phyloP scores from a whole-genome alignment of 2,329 filamentous ascomycete species.

The Paracoccidioides lutzii region DNA sequence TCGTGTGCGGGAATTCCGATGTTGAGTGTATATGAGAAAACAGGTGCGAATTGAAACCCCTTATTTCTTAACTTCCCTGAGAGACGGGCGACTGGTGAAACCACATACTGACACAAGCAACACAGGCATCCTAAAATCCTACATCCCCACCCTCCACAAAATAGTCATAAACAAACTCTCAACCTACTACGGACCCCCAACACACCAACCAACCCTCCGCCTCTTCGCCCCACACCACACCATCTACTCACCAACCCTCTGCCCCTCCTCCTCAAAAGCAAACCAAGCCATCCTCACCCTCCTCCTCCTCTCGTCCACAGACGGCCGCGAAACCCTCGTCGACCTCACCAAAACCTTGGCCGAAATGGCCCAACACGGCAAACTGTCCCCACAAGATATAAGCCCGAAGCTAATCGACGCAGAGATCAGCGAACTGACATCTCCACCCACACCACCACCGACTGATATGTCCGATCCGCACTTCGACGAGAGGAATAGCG shows the following conservation, averaged over 20 bases:
- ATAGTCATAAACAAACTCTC: constrained; percentile 67
- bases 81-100: no score
- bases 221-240: constrained; percentile 59
- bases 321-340: constrained; percentile 85
- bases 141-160: constrained; percentile 72
- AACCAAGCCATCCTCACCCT: constrained; percentile 40
- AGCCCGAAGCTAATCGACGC: constrained; percentile 76
- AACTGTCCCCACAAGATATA: constrained; percentile 70
- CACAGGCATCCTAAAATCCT: constrained; percentile 73
- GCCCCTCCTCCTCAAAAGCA: constrained; percentile 11
- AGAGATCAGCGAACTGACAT: constrained; percentile 54
- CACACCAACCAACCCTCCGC: constrained; percentile 55
- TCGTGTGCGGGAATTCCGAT: constrained; percentile 76
- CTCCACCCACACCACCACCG: constrained; percentile 9
- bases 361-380: constrained; percentile 86
- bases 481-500: neutral
- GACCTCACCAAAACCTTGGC: constrained; percentile 89
- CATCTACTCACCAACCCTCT: constrained; percentile 21
- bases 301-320: constrained; percentile 72
- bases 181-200: constrained; percentile 66
- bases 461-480: neutral
- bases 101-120: neutral
- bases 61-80: neutral
- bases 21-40: constrained; percentile 84
- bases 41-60: constrained; percentile 45